A percentile compares a stretch with the other conserved stretches of the same genome.
Conservation (phyloP, 371 early-diverging fungal genomes). For the Mortierella sp. region DNA sequence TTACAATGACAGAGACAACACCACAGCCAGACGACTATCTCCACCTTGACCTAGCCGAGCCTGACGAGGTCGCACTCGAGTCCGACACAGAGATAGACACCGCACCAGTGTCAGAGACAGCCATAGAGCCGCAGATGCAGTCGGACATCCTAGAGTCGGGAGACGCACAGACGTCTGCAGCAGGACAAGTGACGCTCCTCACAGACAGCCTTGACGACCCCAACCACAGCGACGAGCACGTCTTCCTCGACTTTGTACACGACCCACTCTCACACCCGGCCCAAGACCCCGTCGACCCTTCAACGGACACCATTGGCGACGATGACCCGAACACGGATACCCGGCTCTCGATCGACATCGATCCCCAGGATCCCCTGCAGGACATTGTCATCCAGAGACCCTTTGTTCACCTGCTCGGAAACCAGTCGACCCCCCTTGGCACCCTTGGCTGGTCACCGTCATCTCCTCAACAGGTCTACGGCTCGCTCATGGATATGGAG, state of each 20-base stretch:
- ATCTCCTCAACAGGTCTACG: constrained; percentile 20
- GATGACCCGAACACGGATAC: background rate
- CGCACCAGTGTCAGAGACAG: too few relatives aligned
- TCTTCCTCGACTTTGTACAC: constrained; percentile 11
- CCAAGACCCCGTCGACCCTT: background rate
- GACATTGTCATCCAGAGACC: constrained; percentile 9
- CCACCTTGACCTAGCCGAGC: constrained; percentile 46
- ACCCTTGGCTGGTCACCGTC: constrained; percentile 1
- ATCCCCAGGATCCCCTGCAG: background rate
- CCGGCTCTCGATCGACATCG: background rate
- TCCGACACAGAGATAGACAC: background rate
- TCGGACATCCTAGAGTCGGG: too few relatives aligned
- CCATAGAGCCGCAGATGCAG: too few relatives aligned
- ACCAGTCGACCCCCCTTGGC: constrained; percentile 1
- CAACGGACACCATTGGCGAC: background rate
- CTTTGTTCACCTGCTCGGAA: constrained; percentile 17
- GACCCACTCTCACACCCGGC: constrained; percentile 4
- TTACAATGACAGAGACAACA: constrained; percentile 35
- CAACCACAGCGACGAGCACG: background rate
- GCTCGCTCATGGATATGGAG: constrained; percentile 56
- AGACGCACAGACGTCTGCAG: background rate
- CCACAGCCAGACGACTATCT: constrained; percentile 49
- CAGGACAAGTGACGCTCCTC: background rate
- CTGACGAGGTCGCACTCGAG: constrained; percentile 29
- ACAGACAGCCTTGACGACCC: background rate